phyloP scores from a whole-genome alignment of 1,284 basidiomycete genomes.

The Agaricales sp. region DNA sequence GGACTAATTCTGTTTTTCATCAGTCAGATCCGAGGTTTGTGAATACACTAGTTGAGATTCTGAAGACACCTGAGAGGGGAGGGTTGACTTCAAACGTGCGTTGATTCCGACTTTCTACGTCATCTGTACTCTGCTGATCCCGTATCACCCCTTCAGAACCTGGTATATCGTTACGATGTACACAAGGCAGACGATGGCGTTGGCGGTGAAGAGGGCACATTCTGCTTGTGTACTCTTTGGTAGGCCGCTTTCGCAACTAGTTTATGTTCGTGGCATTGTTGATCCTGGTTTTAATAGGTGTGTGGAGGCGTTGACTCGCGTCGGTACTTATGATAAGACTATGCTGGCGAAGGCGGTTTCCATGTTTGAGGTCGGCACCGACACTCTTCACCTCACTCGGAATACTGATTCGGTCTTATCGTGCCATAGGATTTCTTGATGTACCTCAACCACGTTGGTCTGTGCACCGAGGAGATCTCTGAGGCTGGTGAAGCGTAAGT shows the following conservation, averaged over 20 bases:
- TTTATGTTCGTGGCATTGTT: conserved; percentile 2
- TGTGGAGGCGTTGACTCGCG: conserved; percentile 79
- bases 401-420: no score
- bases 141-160: conserved; percentile 30
- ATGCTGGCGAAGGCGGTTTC: conserved; percentile 61
- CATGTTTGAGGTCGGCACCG: conserved; percentile 72
- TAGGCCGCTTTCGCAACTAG: conserved; percentile 14
- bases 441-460: conserved; percentile 78
- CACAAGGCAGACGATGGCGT: conserved; percentile 80
- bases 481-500: conserved; percentile 67
- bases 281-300: conserved; percentile 38
- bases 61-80: conserved; percentile 79
- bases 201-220: conserved; percentile 86
- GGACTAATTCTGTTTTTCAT: conserved; percentile 4
- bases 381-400: conserved; percentile 3
- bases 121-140: not conserved
- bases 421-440: conserved; percentile 54
- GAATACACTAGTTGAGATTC: conserved; percentile 69
- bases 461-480: conserved; percentile 81
- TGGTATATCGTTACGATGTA: conserved; percentile 78
- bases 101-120: conserved; percentile 2
- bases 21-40: conserved; percentile 85
- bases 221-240: conserved; percentile 76
- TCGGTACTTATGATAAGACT: conserved; percentile 62
- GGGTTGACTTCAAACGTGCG: conserved; percentile 80